Percentiles rank a stretch among this genome's conserved stretches.
These are phyloP conservation scores for Akanthomyces muscarius DNA, from an alignment of 2,329 filamentous ascomycete species.

Conservation along the genomic window DNA sequence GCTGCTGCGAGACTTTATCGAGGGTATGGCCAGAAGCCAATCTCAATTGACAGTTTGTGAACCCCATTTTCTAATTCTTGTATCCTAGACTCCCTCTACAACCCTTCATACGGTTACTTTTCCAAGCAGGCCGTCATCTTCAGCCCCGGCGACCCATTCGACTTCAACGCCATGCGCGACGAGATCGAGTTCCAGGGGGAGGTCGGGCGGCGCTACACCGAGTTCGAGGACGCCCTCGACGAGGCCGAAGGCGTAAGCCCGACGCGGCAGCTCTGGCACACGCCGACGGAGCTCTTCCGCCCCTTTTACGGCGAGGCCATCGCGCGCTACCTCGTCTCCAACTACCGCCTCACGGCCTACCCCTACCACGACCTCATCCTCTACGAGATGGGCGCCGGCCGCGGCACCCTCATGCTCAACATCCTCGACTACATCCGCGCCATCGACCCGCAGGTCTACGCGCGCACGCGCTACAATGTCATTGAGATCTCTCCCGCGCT, in stretches of 20 bases:
- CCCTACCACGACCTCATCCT: conserved; percentile 96
- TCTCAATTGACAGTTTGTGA: not conserved
- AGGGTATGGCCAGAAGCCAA: conserved; percentile 53
- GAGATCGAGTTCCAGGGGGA: conserved; percentile 78
- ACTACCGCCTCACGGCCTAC: conserved; percentile 91
- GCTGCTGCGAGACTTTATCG: conserved; percentile 95
- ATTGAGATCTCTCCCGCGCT: conserved; percentile 90
- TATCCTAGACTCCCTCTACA: conserved; percentile 81
- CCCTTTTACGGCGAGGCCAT: conserved; percentile 97
- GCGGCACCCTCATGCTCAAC: conserved; percentile 97
- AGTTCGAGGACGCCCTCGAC: conserved; percentile 88
- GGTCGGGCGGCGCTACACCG: conserved; percentile 74
- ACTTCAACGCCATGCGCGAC: conserved; percentile 76
- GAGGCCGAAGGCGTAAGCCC: conserved; percentile 59
- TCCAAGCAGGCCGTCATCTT: conserved; percentile 97
- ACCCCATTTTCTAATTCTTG: not conserved
- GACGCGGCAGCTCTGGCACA: conserved; percentile 94
- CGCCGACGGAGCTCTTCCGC: conserved; percentile 92
- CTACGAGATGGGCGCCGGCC: conserved; percentile 97
- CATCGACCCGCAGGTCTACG: conserved; percentile 85
- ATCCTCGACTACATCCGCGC: conserved; percentile 94
- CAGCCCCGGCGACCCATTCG: conserved; percentile 83
- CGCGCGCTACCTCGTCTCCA: conserved; percentile 90
- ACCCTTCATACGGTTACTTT: conserved; percentile 93
- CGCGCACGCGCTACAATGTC: conserved; percentile 87